phyloP scores from a whole-genome alignment of 2,329 filamentous ascomycete species.

The Pestalotiopsis sp. region DNA sequence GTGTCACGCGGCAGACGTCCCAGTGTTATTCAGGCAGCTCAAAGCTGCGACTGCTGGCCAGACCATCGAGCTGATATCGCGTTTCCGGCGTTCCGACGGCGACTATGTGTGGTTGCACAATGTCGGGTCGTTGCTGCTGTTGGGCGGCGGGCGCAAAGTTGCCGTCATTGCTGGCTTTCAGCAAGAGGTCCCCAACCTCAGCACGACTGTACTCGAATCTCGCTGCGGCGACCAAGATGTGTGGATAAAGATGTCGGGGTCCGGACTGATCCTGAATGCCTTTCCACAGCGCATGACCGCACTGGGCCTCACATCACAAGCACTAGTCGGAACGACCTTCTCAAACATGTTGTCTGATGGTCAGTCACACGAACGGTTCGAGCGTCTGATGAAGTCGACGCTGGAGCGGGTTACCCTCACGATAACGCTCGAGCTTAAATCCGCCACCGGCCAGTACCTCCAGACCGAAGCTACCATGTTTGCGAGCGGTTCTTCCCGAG shows the following conservation, averaged over 20 bases:
- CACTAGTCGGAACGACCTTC: background rate
- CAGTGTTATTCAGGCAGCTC: background rate
- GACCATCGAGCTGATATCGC: background rate
- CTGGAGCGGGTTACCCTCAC: background rate
- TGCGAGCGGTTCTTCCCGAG: background rate
- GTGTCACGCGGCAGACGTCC: background rate
- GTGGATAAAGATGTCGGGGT: slow-evolving; percentile 6
- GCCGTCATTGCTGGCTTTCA: background rate
- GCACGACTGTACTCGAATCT: background rate
- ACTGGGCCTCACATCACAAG: background rate
- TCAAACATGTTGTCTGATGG: background rate
- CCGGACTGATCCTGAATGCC: slow-evolving; percentile 1
- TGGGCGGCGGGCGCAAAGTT: background rate
- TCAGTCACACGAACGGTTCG: background rate
- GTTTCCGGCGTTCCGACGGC: background rate
- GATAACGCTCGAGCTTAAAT: background rate
- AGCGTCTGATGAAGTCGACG: background rate
- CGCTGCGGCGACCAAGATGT: background rate
- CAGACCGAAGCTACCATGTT: background rate
- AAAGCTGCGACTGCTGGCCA: background rate
- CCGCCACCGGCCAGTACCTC: background rate
- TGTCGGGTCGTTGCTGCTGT: background rate
- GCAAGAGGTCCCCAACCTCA: background rate
- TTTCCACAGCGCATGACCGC: slow-evolving; percentile 1
- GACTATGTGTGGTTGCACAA: slow-evolving; percentile 2